Conservation (phyloP, 2,329 filamentous ascomycete genomes). For the Arthrobotrys musiformis region DNA sequence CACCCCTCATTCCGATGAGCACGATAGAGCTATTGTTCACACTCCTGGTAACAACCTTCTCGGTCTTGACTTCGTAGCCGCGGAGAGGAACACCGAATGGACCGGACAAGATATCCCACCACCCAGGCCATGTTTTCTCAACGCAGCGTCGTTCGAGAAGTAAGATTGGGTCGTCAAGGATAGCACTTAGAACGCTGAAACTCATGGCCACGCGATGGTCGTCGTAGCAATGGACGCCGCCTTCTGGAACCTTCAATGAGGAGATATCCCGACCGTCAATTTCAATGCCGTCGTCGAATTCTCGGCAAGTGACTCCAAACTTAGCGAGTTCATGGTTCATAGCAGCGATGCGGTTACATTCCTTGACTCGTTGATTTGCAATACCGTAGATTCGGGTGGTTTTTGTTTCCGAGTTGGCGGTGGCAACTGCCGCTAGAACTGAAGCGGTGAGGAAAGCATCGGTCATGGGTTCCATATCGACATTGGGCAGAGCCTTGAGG, state of each 20-base stretch:
- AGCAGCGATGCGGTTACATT: conserved; percentile 94
- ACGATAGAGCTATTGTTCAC: conserved; percentile 73
- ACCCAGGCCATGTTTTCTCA: conserved; percentile 98
- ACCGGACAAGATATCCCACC: conserved; percentile 90
- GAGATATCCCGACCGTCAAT: conserved; percentile 68
- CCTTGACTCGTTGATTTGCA: conserved; percentile 96
- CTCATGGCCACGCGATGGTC: conserved; percentile 99
- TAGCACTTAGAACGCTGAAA: conserved; percentile 86
- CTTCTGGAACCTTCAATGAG: conserved; percentile 69
- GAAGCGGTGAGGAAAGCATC: conserved; percentile 97
- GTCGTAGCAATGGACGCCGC: conserved; percentile 89
- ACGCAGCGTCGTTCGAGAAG: conserved; percentile 92
- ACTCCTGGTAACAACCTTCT: conserved; percentile 59
- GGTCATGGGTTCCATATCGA: conserved; percentile 99
- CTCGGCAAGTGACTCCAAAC: conserved; percentile 85
- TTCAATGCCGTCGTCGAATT: conserved; percentile 94
- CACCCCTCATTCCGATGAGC: conserved; percentile 96
- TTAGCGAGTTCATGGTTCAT: conserved; percentile 96
- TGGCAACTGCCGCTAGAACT: conserved; percentile 88
- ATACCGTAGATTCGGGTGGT: conserved; percentile 91
- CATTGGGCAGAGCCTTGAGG: conserved; percentile 78
- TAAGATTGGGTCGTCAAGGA: conserved; percentile 76
- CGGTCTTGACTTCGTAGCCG: conserved; percentile 72
- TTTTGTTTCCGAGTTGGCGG: conserved; percentile 70
- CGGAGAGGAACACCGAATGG: conserved; percentile 80